Base-by-base conservation (phyloP, 78 protist species). In the Monosiga brevicollis region DNA sequence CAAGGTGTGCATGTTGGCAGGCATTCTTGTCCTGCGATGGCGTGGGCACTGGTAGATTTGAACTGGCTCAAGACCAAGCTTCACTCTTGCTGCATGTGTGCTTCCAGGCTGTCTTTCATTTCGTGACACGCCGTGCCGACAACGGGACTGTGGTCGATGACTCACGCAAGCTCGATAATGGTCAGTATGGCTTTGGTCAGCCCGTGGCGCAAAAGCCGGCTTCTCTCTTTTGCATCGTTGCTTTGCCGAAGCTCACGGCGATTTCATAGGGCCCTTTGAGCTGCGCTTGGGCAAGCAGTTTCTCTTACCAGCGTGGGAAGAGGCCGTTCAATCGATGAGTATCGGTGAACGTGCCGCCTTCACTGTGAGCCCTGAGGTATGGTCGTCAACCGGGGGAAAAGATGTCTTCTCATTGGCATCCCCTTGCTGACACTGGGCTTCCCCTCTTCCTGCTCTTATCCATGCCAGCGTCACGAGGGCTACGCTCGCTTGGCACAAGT, bases 251-350 rank as follows among this genome's bases (percentile, higher is more conserved):
- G n/a, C n/a, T n/a, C n/a, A n/a, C n/a, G n/a, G n/a, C n/a, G n/a
- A n/a, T n/a, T n/a, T n/a, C n/a, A n/a, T 71, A 11, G 74, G 74
- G 3, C 74, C 74, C 22, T 71, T 71, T 71, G 74, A 71, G 74
- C 74, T 71, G 22, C 74, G 74, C 74, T 29, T 71, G 74, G 74
- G 74, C 74, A 71, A 71, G 74, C 37, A 71, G 11, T 71, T 71
- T n/a, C 29, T 24, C 74, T 2, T 71, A 24, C 20, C 20, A 11
- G 74, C 74, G 37, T 71, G 74, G 74, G 74, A 71, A 71, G 37
- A 24, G 37, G 74, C 74, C n/a, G 74, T 71, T 10, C 22, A 11
- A 10, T 71, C 74, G 74, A 71, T 71, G 74, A 24, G 74, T 2
- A 71, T 71, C 11, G 74, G 74, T 71, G 74, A 71, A 55, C 11